A percentile compares a stretch with the other conserved stretches of the same genome.
Conservation (phyloP, 2,329 filamentous ascomycete species). For the Dissoconium aciculare region DNA sequence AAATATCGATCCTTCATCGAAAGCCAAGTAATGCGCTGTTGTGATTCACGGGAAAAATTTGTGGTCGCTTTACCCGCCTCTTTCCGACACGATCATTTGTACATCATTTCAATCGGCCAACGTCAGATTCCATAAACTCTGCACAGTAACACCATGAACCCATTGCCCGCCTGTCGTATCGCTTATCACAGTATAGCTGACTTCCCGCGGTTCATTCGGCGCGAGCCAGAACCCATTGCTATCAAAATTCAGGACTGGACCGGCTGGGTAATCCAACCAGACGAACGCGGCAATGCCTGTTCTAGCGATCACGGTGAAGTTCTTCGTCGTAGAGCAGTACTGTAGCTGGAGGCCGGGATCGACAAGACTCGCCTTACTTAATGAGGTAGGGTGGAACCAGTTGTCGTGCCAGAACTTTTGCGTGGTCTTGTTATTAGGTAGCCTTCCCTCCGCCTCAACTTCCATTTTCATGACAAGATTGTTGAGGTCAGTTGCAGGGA, state of each 20-base stretch:
- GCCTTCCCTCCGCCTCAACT: conserved; percentile 30
- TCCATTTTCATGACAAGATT: conserved; percentile 33
- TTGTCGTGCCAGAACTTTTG: conserved; percentile 36
- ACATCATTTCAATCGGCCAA: conserved; percentile 8
- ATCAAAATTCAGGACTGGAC: conserved; percentile 37
- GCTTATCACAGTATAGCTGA: conserved; percentile 34
- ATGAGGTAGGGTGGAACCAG: conserved; percentile 34
- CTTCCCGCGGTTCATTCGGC: conserved; percentile 30
- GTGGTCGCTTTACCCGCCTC: neutral
- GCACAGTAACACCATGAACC: conserved; percentile 34
- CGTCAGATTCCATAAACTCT: conserved; percentile 39
- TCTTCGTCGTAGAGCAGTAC: conserved; percentile 19
- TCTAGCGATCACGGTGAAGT: conserved; percentile 35
- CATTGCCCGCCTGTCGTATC: conserved; percentile 32
- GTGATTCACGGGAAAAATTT: neutral
- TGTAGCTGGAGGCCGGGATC: conserved; percentile 35
- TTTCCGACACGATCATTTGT: neutral
- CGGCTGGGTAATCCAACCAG: conserved; percentile 40
- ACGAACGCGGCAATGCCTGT: conserved; percentile 39
- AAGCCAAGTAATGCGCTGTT: neutral
- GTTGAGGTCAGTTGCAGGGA: conserved; percentile 13
- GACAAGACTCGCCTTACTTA: conserved; percentile 32
- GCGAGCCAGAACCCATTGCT: conserved; percentile 39
- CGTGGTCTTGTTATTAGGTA: conserved; percentile 31
- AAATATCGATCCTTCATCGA: neutral